Base-by-base conservation (phyloP, 2,329 filamentous ascomycete species). In the Clonostachys rosea region DNA sequence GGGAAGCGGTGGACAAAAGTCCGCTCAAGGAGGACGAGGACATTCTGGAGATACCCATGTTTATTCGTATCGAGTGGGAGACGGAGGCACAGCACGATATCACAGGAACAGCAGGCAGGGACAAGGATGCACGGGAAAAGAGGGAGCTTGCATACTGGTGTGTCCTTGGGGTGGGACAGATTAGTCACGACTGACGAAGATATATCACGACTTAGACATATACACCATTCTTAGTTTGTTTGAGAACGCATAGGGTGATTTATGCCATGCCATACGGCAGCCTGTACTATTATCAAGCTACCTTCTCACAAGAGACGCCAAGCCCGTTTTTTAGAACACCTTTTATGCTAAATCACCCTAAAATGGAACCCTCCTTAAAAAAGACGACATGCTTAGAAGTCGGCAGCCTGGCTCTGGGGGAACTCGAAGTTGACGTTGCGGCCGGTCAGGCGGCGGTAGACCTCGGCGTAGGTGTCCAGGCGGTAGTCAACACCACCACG, bases 401-500 rank as follows among this genome's bases (percentile, higher is more conserved):
- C 49, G 43, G 44, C 41, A 40, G 37, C 36, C 37, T 46, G 24
- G 82, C 65, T 81, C 81, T 95, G 88, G 66, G 94, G 94, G 86
- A 99, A 99, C 86, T 99, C 94, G 71, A 99, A 99, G 76, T 86
- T 84, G 71, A 97, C 94, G 71, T 84, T 84, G 78, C 95, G 94
- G 76, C 94, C 94, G 55, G 94, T 99, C 70, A 99, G 81, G 68
- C 90, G 87, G 76, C 91, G 90, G 89, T 99, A 99, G 71, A 99
- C 94, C 86, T 99, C 94, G 59, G 90, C 89, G 84, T 99, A 99
- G 72, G 92, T 96, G 78, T 99, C 94, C 64, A 99, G 89, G 74
- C 94, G 86, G 88, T 97, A 96, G 84, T 99, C 94, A 64, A 99
- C 92, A 74, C 91, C 91, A 68, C 91, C 92, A 66, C 91, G 89